Base-by-base conservation (phyloP, 2,329 filamentous ascomycete species). In the Volutella citrinella region DNA sequence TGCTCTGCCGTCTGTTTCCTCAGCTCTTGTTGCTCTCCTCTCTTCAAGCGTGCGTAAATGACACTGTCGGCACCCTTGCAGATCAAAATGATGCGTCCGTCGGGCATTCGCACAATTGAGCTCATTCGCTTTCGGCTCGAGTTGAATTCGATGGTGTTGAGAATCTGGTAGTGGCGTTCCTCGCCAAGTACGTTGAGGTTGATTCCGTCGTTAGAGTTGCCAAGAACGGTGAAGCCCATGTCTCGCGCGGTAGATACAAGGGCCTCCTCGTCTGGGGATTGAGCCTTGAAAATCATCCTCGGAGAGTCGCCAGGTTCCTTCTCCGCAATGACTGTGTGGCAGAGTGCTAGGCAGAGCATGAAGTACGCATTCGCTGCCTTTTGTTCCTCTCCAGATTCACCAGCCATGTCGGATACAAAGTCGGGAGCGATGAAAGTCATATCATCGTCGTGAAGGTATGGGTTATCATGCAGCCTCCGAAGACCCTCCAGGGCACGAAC, bases 21-120 rank as follows among this genome's bases (percentile, higher is more conserved):
- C 34, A 98, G 75, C 54, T 95, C 85, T 41, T 80, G 73, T 64
- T 98, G 93, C 60, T 95, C 82, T 30, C 90, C 89, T 44, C 77
- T 80, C 63, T 82, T 87, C 40, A 98, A 71, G 6, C 93, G 84
- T 7, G 89, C 90, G 61, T 97, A 98, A 46, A 98, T 97, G 52
- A 97, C 85, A 54, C 88, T 96, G 60, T 98, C 93, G 20, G 93
- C 93, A 45, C 93, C 93, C 66, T 98, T 98, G 72, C 93, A 98
- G 64, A 94, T 95, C 2, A 98, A 74, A 34, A 93, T 74, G 42
- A 98, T 96, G 38, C 76, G 82, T 24, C 86, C 84, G 59, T 97
- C 80, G 0, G 93, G 91, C 89, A 97, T 95, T 38, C 86, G 79
- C 31, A 98, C 82, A 48, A 98, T 96, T 3, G 90, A 87, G 63